These are phyloP conservation scores for Waltiozyma solani DNA, from an alignment of 1,139 yeast genomes.

Conservation along the genomic window DNA sequence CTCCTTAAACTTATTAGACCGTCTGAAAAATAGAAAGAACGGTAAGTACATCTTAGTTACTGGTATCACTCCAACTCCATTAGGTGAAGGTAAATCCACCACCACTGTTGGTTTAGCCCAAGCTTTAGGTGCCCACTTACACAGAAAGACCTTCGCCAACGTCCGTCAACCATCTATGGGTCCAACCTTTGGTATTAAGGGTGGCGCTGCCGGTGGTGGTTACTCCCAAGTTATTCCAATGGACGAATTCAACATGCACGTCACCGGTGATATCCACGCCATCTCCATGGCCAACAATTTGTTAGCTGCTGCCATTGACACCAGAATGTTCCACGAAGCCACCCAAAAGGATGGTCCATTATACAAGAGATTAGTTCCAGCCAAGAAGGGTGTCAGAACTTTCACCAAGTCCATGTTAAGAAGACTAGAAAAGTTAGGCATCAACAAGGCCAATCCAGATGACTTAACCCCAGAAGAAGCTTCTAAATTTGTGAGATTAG, in stretches of 20 bases:
- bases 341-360: conserved; percentile 59
- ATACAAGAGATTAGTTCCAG: conserved; percentile 63
- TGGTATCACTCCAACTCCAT: conserved; percentile 76
- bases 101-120: conserved; percentile 75
- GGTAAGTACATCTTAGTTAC: conserved; percentile 69
- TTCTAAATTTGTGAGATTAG: conserved; percentile 48
- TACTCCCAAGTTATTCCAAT: conserved; percentile 79
- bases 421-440: conserved; percentile 55
- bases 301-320: conserved; percentile 76
- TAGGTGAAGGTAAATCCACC: conserved; percentile 78
- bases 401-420: conserved; percentile 62
- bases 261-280: conserved; percentile 81
- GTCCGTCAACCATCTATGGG: conserved; percentile 87
- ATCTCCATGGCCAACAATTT: conserved; percentile 73
- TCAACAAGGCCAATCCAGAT: conserved; percentile 57
- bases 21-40: conserved; percentile 49
- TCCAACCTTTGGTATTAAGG: conserved; percentile 80
- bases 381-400: conserved; percentile 50
- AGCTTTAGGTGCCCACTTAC: conserved; percentile 69
- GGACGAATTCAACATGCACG: conserved; percentile 82
- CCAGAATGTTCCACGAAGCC: conserved; percentile 72
- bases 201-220: conserved; percentile 90
- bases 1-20: conserved; percentile 45
- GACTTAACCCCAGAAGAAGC: conserved; percentile 59
- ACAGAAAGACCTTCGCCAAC: conserved; percentile 61